Percentiles rank a stretch among this genome's conserved stretches.
Evolutionary conservation across 208 protist species (phyloP).

Genomic region (Leishmania turanica): DNA sequence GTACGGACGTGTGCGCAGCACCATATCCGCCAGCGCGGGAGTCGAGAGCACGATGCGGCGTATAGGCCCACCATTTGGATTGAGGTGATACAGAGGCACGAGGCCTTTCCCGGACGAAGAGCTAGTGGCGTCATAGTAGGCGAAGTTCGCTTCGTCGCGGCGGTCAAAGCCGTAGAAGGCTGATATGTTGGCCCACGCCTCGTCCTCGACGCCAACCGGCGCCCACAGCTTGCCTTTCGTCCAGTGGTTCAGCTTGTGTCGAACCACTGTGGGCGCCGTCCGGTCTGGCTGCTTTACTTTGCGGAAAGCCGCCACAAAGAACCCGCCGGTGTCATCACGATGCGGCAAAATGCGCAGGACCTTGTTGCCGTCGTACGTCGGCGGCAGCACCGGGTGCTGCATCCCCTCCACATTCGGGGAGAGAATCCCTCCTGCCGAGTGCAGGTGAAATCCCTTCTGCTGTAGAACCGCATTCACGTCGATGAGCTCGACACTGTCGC

Average conservation of each 20-base stretch:
- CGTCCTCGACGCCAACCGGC: conserved; percentile 63
- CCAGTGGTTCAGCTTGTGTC: conserved; percentile 88
- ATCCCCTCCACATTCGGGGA: conserved; percentile 57
- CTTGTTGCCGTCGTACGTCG: conserved; percentile 67
- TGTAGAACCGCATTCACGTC: conserved; percentile 75
- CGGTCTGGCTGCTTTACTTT: conserved; percentile 60
- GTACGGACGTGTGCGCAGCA: conserved; percentile 79
- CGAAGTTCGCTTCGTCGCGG: conserved; percentile 37
- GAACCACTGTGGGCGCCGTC: conserved; percentile 40
- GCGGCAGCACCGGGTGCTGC: conserved; percentile 38
- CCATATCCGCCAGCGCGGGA: conserved; percentile 55
- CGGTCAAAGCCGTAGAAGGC: conserved; percentile 78
- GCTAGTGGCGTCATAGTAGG: conserved; percentile 33
- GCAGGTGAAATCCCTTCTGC: conserved; percentile 47
- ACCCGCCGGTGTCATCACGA: conserved; percentile 89
- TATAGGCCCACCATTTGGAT: conserved; percentile 69
- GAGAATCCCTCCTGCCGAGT: conserved; percentile 64
- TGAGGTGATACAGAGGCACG: conserved; percentile 86
- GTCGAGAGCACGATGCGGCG: conserved; percentile 89
- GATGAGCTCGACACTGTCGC: conserved; percentile 81
- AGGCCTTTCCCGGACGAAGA: conserved; percentile 30
- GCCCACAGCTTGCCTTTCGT: conserved; percentile 85
- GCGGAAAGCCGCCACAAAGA: conserved; percentile 90
- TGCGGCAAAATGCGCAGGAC: conserved; percentile 89
- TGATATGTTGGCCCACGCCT: conserved; percentile 71